These are phyloP conservation scores for Didymellaceae sp. DNA, from an alignment of 2,329 filamentous ascomycete species.

Conservation along the genomic window DNA sequence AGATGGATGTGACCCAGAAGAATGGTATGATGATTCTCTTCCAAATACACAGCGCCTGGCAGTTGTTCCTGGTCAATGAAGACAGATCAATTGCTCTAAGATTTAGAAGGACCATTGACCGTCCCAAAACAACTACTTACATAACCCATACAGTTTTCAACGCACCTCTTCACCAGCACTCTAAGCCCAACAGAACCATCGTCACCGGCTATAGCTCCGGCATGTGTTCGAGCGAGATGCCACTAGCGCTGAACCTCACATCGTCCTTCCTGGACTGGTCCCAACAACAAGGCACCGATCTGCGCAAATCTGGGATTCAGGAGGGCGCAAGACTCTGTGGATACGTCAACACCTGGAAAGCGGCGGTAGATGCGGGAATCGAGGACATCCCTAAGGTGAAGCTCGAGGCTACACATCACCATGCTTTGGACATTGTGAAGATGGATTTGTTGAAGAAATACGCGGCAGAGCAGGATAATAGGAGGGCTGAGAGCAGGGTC, in stretches of 20 bases:
- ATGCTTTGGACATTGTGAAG: constrained; percentile 55
- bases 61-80: no score
- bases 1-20: constrained; percentile 37
- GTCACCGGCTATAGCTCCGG: constrained; percentile 20
- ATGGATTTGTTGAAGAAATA: constrained; percentile 58
- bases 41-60: background rate
- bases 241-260: constrained; percentile 63
- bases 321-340: constrained; percentile 66
- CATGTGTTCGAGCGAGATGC: constrained; percentile 26
- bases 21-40: constrained; percentile 23
- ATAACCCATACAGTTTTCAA: constrained; percentile 23
- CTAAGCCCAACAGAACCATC: constrained; percentile 12
- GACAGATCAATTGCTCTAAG: no score
- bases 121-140: no score
- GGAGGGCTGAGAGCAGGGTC: constrained; percentile 10
- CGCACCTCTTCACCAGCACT: constrained; percentile 35
- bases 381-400: constrained; percentile 51
- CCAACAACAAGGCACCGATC: constrained; percentile 62
- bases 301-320: constrained; percentile 60
- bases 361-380: constrained; percentile 38
- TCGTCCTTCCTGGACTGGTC: constrained; percentile 67
- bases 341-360: constrained; percentile 63
- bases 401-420: constrained; percentile 59
- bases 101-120: no score
- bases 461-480: constrained; percentile 48